phyloP scores from a whole-genome alignment of 2,329 filamentous ascomycete genomes.

The Clarireedia paspali region DNA sequence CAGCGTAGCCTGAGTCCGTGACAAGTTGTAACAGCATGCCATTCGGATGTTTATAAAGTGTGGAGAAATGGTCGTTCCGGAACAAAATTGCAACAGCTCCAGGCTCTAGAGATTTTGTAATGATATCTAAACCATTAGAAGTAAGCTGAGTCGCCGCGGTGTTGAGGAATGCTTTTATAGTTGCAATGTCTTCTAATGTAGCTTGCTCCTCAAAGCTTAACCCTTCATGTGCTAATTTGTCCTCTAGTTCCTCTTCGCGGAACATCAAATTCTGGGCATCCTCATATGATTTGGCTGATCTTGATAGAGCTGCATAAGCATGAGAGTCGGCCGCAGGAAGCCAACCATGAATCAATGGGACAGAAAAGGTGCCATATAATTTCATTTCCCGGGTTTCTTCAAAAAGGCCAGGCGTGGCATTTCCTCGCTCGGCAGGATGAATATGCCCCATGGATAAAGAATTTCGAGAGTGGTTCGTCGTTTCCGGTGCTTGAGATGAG shows the following conservation, averaged over 20 bases:
- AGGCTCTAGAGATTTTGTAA: constrained; percentile 61
- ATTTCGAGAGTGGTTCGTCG: constrained; percentile 32
- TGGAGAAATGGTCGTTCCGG: constrained; percentile 95
- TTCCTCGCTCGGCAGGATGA: constrained; percentile 41
- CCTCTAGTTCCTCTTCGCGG: constrained; percentile 78
- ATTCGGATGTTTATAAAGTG: constrained; percentile 79
- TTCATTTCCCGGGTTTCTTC: constrained; percentile 81
- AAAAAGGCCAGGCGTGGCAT: constrained; percentile 62
- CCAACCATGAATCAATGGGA: constrained; percentile 93
- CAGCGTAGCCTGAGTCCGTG: constrained; percentile 84
- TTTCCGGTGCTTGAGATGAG: constrained; percentile 38
- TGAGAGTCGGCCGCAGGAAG: constrained; percentile 61
- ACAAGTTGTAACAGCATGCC: constrained; percentile 75
- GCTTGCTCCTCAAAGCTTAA: constrained; percentile 68
- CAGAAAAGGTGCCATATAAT: constrained; percentile 82
- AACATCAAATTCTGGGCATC: constrained; percentile 87
- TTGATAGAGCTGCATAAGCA: constrained; percentile 60
- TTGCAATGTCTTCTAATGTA: constrained; percentile 72
- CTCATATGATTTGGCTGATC: constrained; percentile 79
- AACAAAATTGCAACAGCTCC: constrained; percentile 87
- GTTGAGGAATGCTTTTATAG: constrained; percentile 76
- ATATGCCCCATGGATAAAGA: constrained; percentile 44
- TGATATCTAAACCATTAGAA: constrained; percentile 66
- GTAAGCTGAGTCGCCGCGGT: constrained; percentile 84
- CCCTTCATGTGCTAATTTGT: constrained; percentile 57